These are phyloP conservation scores for Podila clonocystis DNA, from an alignment of 192 early-diverging fungal species.

Conservation along the genomic window DNA sequence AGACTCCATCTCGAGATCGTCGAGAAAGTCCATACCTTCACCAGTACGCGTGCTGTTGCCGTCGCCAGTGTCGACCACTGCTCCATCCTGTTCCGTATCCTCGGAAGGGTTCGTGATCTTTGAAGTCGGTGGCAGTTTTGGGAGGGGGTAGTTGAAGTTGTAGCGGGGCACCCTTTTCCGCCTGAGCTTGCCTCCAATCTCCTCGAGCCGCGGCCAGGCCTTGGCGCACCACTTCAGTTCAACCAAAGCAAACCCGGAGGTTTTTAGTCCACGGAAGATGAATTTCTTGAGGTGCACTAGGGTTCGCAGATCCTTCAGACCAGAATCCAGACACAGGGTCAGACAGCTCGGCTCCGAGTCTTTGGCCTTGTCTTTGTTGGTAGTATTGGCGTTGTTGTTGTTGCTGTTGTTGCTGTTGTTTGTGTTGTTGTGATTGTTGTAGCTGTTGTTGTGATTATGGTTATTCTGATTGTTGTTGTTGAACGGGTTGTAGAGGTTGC, in stretches of 20 bases:
- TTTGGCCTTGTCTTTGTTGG: background rate
- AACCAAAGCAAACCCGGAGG: slow-evolving; percentile 21
- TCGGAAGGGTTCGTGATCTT: background rate
- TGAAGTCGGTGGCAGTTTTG: background rate
- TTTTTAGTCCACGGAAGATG: slow-evolving; percentile 8
- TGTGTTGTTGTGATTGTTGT: background rate
- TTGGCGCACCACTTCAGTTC: slow-evolving; percentile 38
- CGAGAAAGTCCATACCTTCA: background rate
- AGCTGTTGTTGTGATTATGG: background rate
- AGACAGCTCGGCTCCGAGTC: slow-evolving; percentile 5
- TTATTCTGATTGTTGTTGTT: background rate
- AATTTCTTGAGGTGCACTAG: slow-evolving; percentile 15
- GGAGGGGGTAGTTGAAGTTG: slow-evolving; percentile 10
- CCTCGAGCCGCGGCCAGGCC: slow-evolving; percentile 26
- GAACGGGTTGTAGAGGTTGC: background rate
- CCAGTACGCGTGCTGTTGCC: too few relatives aligned
- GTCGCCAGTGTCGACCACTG: too few relatives aligned
- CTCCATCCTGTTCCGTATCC: too few relatives aligned
- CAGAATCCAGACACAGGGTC: slow-evolving; percentile 9
- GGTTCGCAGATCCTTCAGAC: slow-evolving; percentile 17
- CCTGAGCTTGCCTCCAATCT: slow-evolving; percentile 29
- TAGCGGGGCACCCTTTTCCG: slow-evolving; percentile 2
- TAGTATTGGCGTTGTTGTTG: background rate
- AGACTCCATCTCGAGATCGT: background rate
- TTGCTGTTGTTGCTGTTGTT: background rate